These are phyloP conservation scores for Grosmannia huntii DNA, from an alignment of 2,329 filamentous ascomycete genomes.

Conservation along the genomic window DNA sequence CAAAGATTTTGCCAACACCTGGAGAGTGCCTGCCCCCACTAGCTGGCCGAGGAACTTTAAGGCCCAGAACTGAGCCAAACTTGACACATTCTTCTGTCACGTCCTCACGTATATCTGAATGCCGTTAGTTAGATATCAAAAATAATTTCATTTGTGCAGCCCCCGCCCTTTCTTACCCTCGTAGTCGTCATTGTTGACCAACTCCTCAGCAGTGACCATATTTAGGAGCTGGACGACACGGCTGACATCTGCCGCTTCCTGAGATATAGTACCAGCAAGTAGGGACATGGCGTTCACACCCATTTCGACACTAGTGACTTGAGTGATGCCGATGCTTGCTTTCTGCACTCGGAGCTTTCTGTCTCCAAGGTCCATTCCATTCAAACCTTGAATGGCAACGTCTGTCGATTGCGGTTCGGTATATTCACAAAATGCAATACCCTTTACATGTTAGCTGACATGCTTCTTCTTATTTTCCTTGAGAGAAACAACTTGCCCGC, in stretches of 20 bases:
- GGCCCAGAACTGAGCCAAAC: slow-evolving; percentile 70
- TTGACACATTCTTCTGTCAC: slow-evolving; percentile 88
- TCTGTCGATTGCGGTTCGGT: slow-evolving; percentile 63
- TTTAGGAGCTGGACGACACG: slow-evolving; percentile 87
- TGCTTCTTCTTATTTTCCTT: neutral
- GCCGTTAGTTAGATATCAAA: slow-evolving; percentile 20
- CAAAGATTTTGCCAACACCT: slow-evolving; percentile 93
- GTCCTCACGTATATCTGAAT: slow-evolving; percentile 85
- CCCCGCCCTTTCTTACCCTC: slow-evolving; percentile 49
- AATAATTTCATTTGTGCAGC: neutral
- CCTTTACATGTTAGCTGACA: slow-evolving; percentile 34
- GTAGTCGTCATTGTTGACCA: slow-evolving; percentile 89
- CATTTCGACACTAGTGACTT: slow-evolving; percentile 84
- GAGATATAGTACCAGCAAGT: slow-evolving; percentile 79
- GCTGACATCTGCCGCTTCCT: slow-evolving; percentile 60
- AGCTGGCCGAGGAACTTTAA: slow-evolving; percentile 84
- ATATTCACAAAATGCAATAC: slow-evolving; percentile 95
- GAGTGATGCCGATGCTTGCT: slow-evolving; percentile 87
- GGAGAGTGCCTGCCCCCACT: slow-evolving; percentile 72
- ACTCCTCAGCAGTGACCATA: slow-evolving; percentile 94
- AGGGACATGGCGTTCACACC: slow-evolving; percentile 96
- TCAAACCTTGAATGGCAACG: slow-evolving; percentile 78
- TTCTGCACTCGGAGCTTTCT: slow-evolving; percentile 73
- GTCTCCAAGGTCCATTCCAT: slow-evolving; percentile 87
- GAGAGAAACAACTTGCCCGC: slow-evolving; percentile 44